These are phyloP conservation scores for Fusarium sp. DNA, from an alignment of 2,329 filamentous ascomycete genomes.

Conservation along the genomic window DNA sequence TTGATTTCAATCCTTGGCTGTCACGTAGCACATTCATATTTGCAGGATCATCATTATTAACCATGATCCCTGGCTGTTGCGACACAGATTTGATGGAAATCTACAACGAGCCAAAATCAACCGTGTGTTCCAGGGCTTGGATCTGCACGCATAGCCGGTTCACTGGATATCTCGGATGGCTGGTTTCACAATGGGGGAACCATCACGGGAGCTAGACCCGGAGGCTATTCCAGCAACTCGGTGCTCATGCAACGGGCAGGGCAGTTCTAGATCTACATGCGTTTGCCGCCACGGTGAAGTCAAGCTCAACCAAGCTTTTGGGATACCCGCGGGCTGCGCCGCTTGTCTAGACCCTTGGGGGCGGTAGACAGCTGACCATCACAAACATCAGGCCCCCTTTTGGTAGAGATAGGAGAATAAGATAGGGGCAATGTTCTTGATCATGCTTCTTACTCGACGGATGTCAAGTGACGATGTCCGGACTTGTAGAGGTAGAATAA, in stretches of 20 bases:
- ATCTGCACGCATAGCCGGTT: neutral
- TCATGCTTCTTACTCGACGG: neutral
- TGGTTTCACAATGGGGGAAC: conserved; percentile 8
- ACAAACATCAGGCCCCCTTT: conserved; percentile 6
- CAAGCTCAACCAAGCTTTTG: conserved; percentile 13
- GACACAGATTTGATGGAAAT: neutral
- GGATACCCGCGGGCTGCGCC: conserved; percentile 19
- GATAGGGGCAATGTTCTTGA: neutral
- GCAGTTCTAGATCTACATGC: conserved; percentile 4
- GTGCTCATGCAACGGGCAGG: neutral
- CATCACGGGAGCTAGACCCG: neutral
- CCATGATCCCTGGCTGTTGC: neutral
- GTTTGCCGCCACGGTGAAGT: conserved; percentile 27
- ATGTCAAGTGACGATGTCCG: conserved; percentile 12
- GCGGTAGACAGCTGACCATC: conserved; percentile 21
- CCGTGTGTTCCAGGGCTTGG: neutral
- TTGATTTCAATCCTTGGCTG: neutral
- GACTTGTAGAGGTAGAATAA: conserved; percentile 19
- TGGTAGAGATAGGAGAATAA: neutral
- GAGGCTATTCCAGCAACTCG: neutral
- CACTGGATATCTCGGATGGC: conserved; percentile 11
- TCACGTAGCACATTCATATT: conserved; percentile 21
- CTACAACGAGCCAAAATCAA: neutral
- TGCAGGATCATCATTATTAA: conserved; percentile 17
- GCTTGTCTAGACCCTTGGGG: conserved; percentile 21